Evolutionary conservation across 2,329 filamentous ascomycete species (phyloP).

Genomic region (Ophiosphaerella herpotricha): DNA sequence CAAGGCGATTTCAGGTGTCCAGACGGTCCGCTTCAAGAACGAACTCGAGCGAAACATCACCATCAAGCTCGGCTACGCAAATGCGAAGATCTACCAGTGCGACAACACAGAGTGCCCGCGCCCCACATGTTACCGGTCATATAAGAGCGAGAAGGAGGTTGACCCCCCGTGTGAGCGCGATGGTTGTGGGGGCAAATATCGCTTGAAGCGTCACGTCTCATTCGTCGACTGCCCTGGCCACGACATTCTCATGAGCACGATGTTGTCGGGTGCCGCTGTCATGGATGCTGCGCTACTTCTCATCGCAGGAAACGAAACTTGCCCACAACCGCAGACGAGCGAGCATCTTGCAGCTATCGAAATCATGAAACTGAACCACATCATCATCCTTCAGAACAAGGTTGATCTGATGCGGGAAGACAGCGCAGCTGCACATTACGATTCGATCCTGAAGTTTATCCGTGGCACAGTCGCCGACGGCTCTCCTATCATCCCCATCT

Average conservation of each 20-base stretch:
- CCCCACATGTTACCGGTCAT: conserved; percentile 94
- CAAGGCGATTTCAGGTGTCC: conserved; percentile 97
- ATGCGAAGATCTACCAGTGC: conserved; percentile 99
- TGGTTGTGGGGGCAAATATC: conserved; percentile 85
- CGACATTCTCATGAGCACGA: conserved; percentile 99
- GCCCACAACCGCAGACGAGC: conserved; percentile 96
- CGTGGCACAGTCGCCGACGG: conserved; percentile 95
- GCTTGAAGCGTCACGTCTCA: conserved; percentile 69
- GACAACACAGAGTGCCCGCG: conserved; percentile 89
- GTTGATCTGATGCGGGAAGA: conserved; percentile 98
- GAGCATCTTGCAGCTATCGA: conserved; percentile 99
- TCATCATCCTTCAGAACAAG: conserved; percentile 99
- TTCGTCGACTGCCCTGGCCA: conserved; percentile 99
- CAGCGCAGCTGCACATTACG: conserved; percentile 88
- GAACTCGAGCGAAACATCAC: conserved; percentile 99
- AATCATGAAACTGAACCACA: conserved; percentile 99
- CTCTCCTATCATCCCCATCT: conserved; percentile 93
- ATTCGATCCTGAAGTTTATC: conserved; percentile 98
- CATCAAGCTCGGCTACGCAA: conserved; percentile 99
- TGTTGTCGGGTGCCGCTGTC: conserved; percentile 98
- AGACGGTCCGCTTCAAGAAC: conserved; percentile 99
- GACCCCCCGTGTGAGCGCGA: conserved; percentile 95
- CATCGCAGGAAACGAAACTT: conserved; percentile 97
- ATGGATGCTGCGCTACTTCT: conserved; percentile 98
- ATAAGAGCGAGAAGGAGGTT: conserved; percentile 98